Conservation (phyloP, 768 basidiomycete genomes). For the Kwoniella sp. region DNA sequence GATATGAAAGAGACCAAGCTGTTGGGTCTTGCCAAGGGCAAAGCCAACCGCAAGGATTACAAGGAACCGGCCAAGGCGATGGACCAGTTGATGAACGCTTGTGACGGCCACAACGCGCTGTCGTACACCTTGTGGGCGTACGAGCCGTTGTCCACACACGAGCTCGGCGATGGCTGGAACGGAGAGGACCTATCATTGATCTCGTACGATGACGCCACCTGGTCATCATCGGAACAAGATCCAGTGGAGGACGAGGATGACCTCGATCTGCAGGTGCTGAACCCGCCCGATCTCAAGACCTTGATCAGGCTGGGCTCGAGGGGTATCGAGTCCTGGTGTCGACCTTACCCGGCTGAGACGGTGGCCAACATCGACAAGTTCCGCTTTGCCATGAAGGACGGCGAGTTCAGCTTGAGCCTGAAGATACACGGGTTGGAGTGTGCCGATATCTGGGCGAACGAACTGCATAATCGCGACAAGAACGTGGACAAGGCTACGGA, state of each 20-base stretch:
- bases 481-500: background rate
- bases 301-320: constrained; percentile 60
- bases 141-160: constrained; percentile 62
- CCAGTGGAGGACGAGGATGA: constrained; percentile 4
- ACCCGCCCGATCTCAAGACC: constrained; percentile 24
- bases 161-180: constrained; percentile 85
- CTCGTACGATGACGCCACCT: constrained; percentile 35
- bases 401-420: constrained; percentile 66
- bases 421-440: constrained; percentile 46
- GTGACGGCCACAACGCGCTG: constrained; percentile 71
- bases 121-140: constrained; percentile 88
- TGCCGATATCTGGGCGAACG: background rate
- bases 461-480: too few relatives aligned
- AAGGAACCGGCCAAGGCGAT: constrained; percentile 40
- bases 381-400: constrained; percentile 69
- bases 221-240: background rate
- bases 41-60: constrained; percentile 28
- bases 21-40: constrained; percentile 51
- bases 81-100: constrained; percentile 30
- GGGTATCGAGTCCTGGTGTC: constrained; percentile 75
- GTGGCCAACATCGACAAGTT: constrained; percentile 66
- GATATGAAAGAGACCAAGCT: constrained; percentile 81
- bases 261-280: constrained; percentile 23
- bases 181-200: constrained; percentile 46
- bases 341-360: constrained; percentile 76